phyloP scores from a whole-genome alignment of 495 filamentous ascomycete genomes.

The Aspergillus asperescens region DNA sequence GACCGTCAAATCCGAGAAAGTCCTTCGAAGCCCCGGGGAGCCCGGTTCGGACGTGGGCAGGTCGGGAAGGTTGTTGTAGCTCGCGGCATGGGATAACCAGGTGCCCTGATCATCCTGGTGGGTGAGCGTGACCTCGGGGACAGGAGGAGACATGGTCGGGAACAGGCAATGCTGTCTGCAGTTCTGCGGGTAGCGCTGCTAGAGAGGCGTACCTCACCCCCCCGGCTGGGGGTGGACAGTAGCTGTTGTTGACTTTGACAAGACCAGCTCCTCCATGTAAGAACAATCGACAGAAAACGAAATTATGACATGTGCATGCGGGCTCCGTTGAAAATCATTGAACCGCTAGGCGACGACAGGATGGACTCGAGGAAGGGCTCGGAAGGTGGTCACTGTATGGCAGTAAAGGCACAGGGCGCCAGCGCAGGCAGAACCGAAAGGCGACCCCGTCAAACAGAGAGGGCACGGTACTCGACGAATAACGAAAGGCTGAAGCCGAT shows the following conservation, averaged over 20 bases:
- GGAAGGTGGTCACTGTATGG: conserved; percentile 3
- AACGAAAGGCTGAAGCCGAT: not conserved
- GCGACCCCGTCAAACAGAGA: conserved; percentile 12
- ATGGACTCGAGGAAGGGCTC: not conserved
- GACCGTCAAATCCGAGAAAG: conserved; percentile 40
- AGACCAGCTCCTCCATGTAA: conserved; percentile 45
- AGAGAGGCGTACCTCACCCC: conserved; percentile 29
- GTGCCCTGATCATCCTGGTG: conserved; percentile 26
- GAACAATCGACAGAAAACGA: conserved; percentile 14
- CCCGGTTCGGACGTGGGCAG: conserved; percentile 19
- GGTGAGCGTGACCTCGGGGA: conserved; percentile 20
- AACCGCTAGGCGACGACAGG: conserved; percentile 1
- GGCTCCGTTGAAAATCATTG: conserved; percentile 7
- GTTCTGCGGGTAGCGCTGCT: conserved; percentile 11
- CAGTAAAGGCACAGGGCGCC: conserved; percentile 6
- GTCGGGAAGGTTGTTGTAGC: conserved; percentile 40
- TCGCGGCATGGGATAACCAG: conserved; percentile 36
- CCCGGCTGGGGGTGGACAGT: conserved; percentile 18
- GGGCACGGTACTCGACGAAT: not conserved
- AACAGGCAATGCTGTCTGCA: conserved; percentile 16
- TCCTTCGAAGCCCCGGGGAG: conserved; percentile 35
- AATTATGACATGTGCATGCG: conserved; percentile 23
- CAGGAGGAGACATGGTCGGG: conserved; percentile 35
- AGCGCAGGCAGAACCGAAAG: not conserved
- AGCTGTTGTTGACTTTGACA: conserved; percentile 27